A percentile compares a stretch with the other conserved stretches of the same genome.
Conservation (phyloP, 2,329 filamentous ascomycete genomes). For the Aureobasidium zeae region DNA sequence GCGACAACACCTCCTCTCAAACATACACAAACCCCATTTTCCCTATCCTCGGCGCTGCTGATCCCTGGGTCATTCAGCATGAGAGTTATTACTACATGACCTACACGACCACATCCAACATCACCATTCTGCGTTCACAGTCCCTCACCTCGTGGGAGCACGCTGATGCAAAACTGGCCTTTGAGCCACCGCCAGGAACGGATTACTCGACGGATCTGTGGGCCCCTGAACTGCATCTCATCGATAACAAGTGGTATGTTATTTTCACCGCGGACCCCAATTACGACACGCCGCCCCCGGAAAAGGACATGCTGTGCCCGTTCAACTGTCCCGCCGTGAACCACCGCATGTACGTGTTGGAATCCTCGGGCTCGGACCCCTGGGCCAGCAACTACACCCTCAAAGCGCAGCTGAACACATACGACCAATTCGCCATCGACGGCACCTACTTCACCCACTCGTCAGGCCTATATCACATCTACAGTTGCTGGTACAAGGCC, state of each 20-base stretch:
- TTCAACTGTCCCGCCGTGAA: conserved; percentile 43
- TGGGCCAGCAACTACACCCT: conserved; percentile 38
- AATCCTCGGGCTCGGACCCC: conserved; percentile 35
- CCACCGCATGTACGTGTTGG: conserved; percentile 44
- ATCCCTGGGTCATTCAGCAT: conserved; percentile 39
- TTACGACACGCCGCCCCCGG: conserved; percentile 37
- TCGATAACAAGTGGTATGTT: conserved; percentile 41
- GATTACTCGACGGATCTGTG: conserved; percentile 42
- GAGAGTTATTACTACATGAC: conserved; percentile 38
- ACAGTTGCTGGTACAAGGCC: conserved; percentile 35
- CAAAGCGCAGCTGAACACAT: conserved; percentile 41
- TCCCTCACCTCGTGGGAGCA: conserved; percentile 37
- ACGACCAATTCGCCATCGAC: conserved; percentile 46
- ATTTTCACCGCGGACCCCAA: conserved; percentile 45
- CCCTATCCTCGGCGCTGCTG: conserved; percentile 34
- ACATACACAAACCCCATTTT: conserved; percentile 41
- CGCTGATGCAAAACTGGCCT: conserved; percentile 37
- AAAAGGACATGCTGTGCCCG: conserved; percentile 40
- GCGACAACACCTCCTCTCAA: neutral
- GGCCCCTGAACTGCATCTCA: conserved; percentile 43
- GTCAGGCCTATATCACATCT: conserved; percentile 34
- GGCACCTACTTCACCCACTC: conserved; percentile 43
- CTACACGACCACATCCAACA: conserved; percentile 36
- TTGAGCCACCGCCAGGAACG: conserved; percentile 33
- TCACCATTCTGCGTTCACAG: conserved; percentile 35